A percentile compares a stretch with the other conserved stretches of the same genome.
These are phyloP conservation scores for Apiospora sp. DNA, from an alignment of 2,329 filamentous ascomycete genomes.

Conservation along the genomic window DNA sequence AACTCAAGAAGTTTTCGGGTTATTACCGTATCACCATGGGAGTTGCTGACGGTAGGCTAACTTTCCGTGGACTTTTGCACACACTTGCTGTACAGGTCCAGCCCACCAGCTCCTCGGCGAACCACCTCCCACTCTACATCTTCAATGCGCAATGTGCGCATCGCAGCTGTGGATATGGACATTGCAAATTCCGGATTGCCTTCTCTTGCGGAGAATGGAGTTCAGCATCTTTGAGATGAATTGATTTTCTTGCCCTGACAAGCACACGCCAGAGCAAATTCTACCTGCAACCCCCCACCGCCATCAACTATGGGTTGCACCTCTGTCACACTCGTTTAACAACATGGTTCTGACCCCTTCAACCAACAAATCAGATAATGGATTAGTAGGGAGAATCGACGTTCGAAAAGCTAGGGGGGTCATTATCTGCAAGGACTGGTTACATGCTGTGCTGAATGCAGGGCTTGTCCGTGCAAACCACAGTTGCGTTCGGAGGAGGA, in stretches of 20 bases:
- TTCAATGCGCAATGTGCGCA: background rate
- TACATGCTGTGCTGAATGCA: background rate
- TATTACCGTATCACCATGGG: background rate
- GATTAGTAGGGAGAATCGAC: conserved; percentile 1
- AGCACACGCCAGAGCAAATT: background rate
- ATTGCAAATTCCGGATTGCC: background rate
- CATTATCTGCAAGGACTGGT: background rate
- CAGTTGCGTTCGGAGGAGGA: background rate
- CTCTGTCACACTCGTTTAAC: background rate
- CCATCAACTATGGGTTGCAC: background rate
- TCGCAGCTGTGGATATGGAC: background rate
- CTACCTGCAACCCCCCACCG: background rate
- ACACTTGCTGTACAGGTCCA: background rate
- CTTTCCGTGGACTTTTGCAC: background rate
- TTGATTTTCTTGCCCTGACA: background rate
- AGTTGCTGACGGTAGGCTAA: background rate
- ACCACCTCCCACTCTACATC: background rate
- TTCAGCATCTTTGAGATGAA: background rate
- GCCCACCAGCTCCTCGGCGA: background rate
- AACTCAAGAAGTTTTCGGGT: background rate
- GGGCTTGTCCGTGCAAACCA: background rate
- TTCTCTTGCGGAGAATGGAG: background rate
- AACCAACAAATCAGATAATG: background rate
- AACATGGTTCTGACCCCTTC: background rate
- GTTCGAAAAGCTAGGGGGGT: background rate